These are phyloP conservation scores for Ophioceras dolichostomum DNA, from an alignment of 2,329 filamentous ascomycete species.

Conservation along the genomic window DNA sequence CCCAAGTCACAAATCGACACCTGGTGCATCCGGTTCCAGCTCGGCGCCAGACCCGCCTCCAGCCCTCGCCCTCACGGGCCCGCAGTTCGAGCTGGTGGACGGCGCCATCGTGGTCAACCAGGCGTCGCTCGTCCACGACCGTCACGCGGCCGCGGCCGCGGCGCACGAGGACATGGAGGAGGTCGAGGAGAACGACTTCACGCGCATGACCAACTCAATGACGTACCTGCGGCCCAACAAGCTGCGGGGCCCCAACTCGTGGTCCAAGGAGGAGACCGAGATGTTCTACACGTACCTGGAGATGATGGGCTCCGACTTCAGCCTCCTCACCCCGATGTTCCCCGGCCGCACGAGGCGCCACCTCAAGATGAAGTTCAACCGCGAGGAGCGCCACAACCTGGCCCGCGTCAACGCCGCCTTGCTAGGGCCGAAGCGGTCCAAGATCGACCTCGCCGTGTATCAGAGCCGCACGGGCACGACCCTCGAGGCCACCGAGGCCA, in stretches of 20 bases:
- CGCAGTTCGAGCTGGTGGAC: constrained; percentile 52
- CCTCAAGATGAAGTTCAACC: constrained; percentile 73
- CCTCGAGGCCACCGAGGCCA: constrained; percentile 41
- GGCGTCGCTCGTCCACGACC: constrained; percentile 53
- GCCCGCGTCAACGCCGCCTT: constrained; percentile 51
- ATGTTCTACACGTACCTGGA: constrained; percentile 63
- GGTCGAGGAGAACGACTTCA: constrained; percentile 70
- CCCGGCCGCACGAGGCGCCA: constrained; percentile 57
- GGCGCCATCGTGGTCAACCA: constrained; percentile 64
- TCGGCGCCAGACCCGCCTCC: constrained; percentile 3
- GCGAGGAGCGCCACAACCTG: constrained; percentile 60
- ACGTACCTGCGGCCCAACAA: constrained; percentile 54
- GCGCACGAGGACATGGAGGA: constrained; percentile 42
- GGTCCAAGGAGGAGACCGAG: constrained; percentile 60
- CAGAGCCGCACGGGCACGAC: constrained; percentile 37
- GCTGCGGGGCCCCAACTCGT: constrained; percentile 50
- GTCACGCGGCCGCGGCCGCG: constrained; percentile 49
- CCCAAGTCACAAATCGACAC: no score
- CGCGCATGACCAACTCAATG: constrained; percentile 54
- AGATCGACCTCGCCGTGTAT: constrained; percentile 50
- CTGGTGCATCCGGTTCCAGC: constrained; percentile 1
- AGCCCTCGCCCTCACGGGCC: constrained; percentile 18
- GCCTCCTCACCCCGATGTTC: constrained; percentile 69
- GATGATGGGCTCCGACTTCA: constrained; percentile 75
- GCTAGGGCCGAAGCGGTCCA: constrained; percentile 42